Evolutionary conservation across 129 eudicot species (phyloP).

Genomic region (Helichrysum umbraculigerum): DNA sequence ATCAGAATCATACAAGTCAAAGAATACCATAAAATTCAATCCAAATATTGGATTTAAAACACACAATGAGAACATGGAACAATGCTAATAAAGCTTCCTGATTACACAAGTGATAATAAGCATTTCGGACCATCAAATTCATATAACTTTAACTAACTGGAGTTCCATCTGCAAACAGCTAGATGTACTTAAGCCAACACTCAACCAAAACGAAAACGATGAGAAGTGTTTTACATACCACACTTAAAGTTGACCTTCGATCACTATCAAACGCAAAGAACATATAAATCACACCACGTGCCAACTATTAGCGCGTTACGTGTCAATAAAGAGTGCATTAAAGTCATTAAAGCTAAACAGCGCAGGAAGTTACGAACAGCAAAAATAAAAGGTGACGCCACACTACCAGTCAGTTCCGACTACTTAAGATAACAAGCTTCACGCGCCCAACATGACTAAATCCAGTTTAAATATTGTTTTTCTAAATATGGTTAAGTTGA

Average conservation of each 20-base stretch:
- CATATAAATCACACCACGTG: too few relatives aligned
- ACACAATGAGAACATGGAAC: not conserved
- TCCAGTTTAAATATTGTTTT: not conserved
- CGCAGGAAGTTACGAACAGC: not conserved
- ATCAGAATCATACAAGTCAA: not conserved
- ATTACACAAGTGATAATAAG: not conserved
- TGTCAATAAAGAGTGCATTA: not conserved
- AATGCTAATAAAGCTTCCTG: not conserved
- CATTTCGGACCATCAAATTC: not conserved
- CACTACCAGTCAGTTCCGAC: not conserved
- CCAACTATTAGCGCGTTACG: not conserved
- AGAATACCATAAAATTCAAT: not conserved
- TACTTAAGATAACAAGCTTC: constrained; percentile 2
- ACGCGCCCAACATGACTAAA: constrained; percentile 13
- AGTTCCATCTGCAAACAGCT: not conserved
- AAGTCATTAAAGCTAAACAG: not conserved
- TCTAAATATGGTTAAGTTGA: not conserved
- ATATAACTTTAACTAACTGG: not conserved
- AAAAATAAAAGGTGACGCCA: not conserved
- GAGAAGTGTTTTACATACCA: too few relatives aligned
- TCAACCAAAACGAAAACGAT: too few relatives aligned
- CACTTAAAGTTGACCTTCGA: too few relatives aligned
- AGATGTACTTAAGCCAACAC: too few relatives aligned
- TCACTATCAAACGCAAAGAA: too few relatives aligned
- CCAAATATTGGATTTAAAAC: not conserved